Evolutionary conservation across 139 green algal species (phyloP).

Genomic region (Bryopsis sp.): DNA sequence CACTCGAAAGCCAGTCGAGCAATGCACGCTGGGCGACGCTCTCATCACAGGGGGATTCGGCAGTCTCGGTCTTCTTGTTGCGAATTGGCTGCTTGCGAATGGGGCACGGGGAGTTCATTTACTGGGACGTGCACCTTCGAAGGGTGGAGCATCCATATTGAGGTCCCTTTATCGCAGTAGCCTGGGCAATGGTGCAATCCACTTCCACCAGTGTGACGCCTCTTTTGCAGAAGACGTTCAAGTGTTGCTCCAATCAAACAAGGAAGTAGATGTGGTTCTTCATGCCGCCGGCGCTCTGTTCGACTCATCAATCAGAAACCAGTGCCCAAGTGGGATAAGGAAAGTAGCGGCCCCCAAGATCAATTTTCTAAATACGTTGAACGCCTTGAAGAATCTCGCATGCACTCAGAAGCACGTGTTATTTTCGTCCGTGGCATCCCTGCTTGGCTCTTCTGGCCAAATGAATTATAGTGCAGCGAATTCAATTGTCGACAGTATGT

Average conservation of each 20-base stretch:
- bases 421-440: constrained; percentile 60
- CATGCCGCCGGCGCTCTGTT: constrained; percentile 65
- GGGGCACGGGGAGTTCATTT: constrained; percentile 18
- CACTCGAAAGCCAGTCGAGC: constrained; percentile 11
- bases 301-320: constrained; percentile 51
- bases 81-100: constrained; percentile 35
- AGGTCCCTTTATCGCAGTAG: no score
- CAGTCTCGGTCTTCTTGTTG: constrained; percentile 44
- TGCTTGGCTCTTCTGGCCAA: constrained; percentile 56
- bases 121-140: no score
- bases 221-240: not conserved
- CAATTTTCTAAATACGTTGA: constrained; percentile 1
- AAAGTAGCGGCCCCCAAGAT: constrained; percentile 38
- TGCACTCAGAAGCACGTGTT: constrained; percentile 18
- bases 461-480: constrained; percentile 64
- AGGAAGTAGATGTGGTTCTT: constrained; percentile 27
- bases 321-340: constrained; percentile 31
- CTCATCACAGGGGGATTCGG: constrained; percentile 54
- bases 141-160: no score
- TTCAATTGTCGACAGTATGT: constrained; percentile 38
- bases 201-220: constrained; percentile 13
- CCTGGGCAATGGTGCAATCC: constrained; percentile 2
- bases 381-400: not conserved
- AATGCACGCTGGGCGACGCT: not conserved
- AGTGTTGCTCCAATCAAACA: no score